Evolutionary conservation across 164 flowering plant species (phyloP).

Genomic region (Macadamia integrifolia): DNA sequence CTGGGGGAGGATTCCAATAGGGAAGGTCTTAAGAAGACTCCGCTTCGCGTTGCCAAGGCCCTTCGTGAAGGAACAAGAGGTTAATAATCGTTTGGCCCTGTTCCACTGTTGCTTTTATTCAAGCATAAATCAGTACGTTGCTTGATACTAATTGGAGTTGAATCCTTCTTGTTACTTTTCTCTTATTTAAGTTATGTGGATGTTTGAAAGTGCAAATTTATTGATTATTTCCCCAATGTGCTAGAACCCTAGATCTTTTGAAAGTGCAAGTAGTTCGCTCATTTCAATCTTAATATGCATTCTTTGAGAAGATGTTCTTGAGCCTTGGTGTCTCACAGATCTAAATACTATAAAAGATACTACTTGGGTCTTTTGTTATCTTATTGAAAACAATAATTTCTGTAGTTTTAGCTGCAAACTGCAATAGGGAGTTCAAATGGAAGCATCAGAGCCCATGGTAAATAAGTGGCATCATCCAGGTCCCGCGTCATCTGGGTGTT

Average conservation of each 20-base stretch:
- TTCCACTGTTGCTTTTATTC: neutral
- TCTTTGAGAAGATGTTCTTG: neutral
- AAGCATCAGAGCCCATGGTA: neutral
- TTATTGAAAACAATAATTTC: neutral
- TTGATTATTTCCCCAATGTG: too few species aligned
- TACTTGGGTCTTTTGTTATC: neutral
- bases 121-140: too few species aligned
- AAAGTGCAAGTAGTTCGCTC: neutral
- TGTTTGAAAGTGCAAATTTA: neutral
- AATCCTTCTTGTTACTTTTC: too few species aligned
- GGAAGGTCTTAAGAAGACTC: constrained; percentile 87
- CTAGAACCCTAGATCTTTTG: too few species aligned
- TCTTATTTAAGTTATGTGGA: too few species aligned
- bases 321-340: neutral
- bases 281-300: neutral
- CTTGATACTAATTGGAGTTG: too few species aligned
- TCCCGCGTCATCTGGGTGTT: neutral
- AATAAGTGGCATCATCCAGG: neutral
- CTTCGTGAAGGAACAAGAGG: constrained; percentile 87
- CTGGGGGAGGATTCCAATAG: constrained; percentile 77
- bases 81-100: constrained; percentile 9
- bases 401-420: neutral
- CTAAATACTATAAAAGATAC: neutral
- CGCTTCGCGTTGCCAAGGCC: constrained; percentile 91
- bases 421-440: neutral